Evolutionary conservation across 2,329 filamentous ascomycete genomes (phyloP).

Genomic region (Clonostachys sp.): DNA sequence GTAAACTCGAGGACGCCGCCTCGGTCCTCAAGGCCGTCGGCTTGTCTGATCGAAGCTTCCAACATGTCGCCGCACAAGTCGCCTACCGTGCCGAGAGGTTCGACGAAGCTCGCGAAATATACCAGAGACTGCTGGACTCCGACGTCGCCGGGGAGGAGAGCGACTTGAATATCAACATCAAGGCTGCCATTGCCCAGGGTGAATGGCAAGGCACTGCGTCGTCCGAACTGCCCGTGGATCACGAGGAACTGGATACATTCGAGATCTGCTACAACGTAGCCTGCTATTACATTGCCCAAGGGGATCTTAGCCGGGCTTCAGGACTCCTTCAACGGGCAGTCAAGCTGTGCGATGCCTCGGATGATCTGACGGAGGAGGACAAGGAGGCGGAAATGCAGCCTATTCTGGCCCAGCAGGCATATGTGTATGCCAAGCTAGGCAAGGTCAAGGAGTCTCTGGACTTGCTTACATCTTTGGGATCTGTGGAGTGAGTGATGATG

Average conservation of each 20-base stretch:
- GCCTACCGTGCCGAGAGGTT: conserved; percentile 76
- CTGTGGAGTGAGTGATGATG: conserved; percentile 47
- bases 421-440: conserved; percentile 63
- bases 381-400: conserved; percentile 70
- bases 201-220: conserved; percentile 57
- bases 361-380: conserved; percentile 70
- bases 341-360: conserved; percentile 66
- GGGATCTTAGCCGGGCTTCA: conserved; percentile 60
- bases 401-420: conserved; percentile 73
- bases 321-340: conserved; percentile 65
- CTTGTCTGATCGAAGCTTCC: conserved; percentile 25
- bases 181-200: conserved; percentile 67
- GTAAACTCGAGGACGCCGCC: conserved; percentile 63
- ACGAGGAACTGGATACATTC: conserved; percentile 65
- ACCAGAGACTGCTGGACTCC: conserved; percentile 49
- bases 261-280: conserved; percentile 80
- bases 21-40: conserved; percentile 27
- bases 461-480: conserved; percentile 57
- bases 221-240: conserved; percentile 44
- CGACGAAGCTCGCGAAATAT: conserved; percentile 58
- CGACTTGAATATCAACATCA: conserved; percentile 72
- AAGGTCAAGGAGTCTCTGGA: conserved; percentile 61
- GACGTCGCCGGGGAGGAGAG: conserved; percentile 58
- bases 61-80: conserved; percentile 59
- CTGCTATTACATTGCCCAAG: conserved; percentile 66